phyloP scores from a whole-genome alignment of 192 early-diverging fungal species.

The Chytriomyces confervae region DNA sequence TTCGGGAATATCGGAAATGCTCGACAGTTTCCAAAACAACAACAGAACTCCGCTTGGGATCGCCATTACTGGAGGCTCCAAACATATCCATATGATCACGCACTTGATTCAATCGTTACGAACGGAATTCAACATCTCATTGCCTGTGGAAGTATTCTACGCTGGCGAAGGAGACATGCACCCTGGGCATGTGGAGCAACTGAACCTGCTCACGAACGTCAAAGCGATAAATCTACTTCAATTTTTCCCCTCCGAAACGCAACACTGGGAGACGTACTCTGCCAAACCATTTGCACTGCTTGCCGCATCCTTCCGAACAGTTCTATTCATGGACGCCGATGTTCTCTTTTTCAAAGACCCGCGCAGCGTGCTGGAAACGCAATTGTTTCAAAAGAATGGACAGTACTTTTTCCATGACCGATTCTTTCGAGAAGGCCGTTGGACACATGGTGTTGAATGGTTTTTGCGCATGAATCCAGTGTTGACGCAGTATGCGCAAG shows the following conservation, averaged over 20 bases:
- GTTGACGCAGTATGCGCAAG: not conserved
- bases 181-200: not conserved
- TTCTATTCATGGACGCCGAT: slow-evolving; percentile 74
- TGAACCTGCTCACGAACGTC: slow-evolving; percentile 11
- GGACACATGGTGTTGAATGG: not conserved
- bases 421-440: slow-evolving; percentile 13
- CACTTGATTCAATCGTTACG: slow-evolving; percentile 3
- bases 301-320: slow-evolving; percentile 60
- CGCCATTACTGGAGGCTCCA: slow-evolving; percentile 8
- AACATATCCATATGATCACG: slow-evolving; percentile 3
- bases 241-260: slow-evolving; percentile 2
- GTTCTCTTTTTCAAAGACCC: slow-evolving; percentile 67
- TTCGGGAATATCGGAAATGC: too few relatives aligned
- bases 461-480: not conserved
- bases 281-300: slow-evolving; percentile 72
- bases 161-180: not conserved
- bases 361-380: slow-evolving; percentile 47
- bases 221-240: not conserved
- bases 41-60: not conserved
- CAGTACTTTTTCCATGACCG: slow-evolving; percentile 71
- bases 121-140: not conserved
- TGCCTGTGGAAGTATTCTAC: slow-evolving; percentile 17
- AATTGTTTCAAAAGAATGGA: slow-evolving; percentile 47
- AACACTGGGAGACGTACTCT: not conserved
- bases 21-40: too few relatives aligned